Evolutionary conservation across 2,329 filamentous ascomycete species (phyloP).

Genomic region (Pseudogymnoascus sp.): DNA sequence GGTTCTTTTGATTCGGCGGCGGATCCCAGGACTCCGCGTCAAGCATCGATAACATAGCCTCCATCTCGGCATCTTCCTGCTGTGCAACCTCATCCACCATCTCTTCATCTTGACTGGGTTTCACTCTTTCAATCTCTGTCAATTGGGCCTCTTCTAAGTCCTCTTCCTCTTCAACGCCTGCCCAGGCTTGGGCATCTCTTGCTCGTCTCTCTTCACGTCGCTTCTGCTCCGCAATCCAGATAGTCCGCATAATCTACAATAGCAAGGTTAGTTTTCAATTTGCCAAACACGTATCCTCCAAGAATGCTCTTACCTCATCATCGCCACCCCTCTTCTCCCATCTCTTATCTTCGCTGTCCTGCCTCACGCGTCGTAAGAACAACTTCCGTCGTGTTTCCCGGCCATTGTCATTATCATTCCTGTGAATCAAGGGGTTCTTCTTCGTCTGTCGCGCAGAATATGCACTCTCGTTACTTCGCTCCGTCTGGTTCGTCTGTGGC

Average conservation of each 20-base stretch:
- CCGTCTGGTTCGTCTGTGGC: neutral
- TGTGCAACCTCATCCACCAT: conserved; percentile 44
- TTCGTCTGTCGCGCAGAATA: conserved; percentile 29
- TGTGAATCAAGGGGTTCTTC: conserved; percentile 53
- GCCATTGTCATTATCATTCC: conserved; percentile 44
- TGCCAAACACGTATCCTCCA: neutral
- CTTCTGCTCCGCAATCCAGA: conserved; percentile 32
- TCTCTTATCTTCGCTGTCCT: conserved; percentile 48
- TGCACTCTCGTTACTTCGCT: neutral
- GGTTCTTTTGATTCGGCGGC: neutral
- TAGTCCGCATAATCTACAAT: conserved; percentile 29
- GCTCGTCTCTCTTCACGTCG: conserved; percentile 26
- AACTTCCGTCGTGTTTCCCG: conserved; percentile 56
- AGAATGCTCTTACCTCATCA: conserved; percentile 38
- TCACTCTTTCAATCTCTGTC: neutral
- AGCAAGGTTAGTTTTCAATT: neutral
- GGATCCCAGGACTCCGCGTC: conserved; percentile 14
- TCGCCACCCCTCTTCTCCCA: conserved; percentile 56
- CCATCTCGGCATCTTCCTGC: conserved; percentile 47
- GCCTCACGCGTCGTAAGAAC: conserved; percentile 60
- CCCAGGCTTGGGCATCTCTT: conserved; percentile 22
- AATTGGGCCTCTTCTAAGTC: conserved; percentile 16
- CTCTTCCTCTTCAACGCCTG: conserved; percentile 20
- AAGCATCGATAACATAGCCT: conserved; percentile 45
- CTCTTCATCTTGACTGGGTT: conserved; percentile 20